Conservation (phyloP, 495 filamentous ascomycete species). For the Hypoxylon fragiforme region DNA sequence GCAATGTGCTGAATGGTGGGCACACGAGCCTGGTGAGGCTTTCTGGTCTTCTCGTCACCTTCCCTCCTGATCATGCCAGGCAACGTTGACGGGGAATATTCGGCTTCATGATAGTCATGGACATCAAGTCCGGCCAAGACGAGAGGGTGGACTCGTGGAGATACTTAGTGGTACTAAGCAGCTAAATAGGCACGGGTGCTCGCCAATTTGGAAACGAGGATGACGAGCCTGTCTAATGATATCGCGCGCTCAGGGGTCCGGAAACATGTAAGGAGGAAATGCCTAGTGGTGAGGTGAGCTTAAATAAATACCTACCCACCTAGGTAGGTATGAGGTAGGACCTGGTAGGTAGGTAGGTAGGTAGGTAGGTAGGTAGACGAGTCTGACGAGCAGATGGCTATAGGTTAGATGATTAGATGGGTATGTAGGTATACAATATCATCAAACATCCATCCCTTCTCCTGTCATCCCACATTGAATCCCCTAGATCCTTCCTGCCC, state of each 20-base stretch:
- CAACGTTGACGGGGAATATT: slow-evolving; percentile 16
- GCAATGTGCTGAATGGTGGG: slow-evolving; percentile 5
- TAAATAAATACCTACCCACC: too few species aligned
- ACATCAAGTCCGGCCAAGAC: slow-evolving; percentile 7
- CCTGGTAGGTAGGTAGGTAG: too few species aligned
- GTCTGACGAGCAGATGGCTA: neutral
- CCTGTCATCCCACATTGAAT: slow-evolving; percentile 16
- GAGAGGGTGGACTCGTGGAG: slow-evolving; percentile 8
- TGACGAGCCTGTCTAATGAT: slow-evolving; percentile 1
- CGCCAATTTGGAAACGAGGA: slow-evolving; percentile 10
- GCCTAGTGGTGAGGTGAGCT: too few species aligned
- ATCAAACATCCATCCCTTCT: too few species aligned
- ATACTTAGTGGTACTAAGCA: too few species aligned
- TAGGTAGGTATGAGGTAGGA: too few species aligned
- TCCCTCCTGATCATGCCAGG: slow-evolving; percentile 1
- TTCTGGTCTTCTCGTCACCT: slow-evolving; percentile 12
- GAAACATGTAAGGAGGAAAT: too few species aligned
- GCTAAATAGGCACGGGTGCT: too few species aligned
- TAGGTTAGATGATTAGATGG: neutral
- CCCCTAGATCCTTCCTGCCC: slow-evolving; percentile 11
- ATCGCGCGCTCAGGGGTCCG: neutral
- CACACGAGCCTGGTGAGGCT: slow-evolving; percentile 17
- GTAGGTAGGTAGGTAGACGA: too few species aligned
- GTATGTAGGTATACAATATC: neutral
- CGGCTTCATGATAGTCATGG: slow-evolving; percentile 15